phyloP scores from a whole-genome alignment of 129 eudicot species.

The Dittrichia graveolens region DNA sequence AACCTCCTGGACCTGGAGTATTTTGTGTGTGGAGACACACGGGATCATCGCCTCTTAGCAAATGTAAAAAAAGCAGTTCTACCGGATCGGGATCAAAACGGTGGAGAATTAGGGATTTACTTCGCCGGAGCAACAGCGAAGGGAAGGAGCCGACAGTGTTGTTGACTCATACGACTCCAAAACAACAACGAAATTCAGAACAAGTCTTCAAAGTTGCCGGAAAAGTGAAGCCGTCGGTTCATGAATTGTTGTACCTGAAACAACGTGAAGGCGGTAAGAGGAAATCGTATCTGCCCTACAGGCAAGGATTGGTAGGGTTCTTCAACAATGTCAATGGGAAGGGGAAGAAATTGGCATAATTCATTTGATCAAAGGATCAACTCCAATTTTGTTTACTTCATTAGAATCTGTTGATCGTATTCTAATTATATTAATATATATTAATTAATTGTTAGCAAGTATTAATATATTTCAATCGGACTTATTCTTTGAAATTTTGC shows the following conservation, averaged over 20 bases:
- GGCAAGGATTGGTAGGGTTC: slow-evolving; percentile 65
- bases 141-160: slow-evolving; percentile 62
- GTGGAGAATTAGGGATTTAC: slow-evolving; percentile 64
- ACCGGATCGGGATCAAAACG: slow-evolving; percentile 74
- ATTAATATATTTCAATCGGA: background rate
- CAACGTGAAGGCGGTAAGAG: slow-evolving; percentile 51
- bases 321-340: slow-evolving; percentile 49
- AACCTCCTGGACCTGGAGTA: slow-evolving; percentile 44
- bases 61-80: slow-evolving; percentile 69
- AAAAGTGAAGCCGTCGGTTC: slow-evolving; percentile 41
- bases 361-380: background rate
- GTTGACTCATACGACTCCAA: slow-evolving; percentile 35
- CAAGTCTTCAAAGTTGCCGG: slow-evolving; percentile 13
- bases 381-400: slow-evolving; percentile 8
- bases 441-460: too few relatives aligned
- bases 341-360: slow-evolving; percentile 31
- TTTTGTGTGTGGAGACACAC: slow-evolving; percentile 64
- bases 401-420: background rate
- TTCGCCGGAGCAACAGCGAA: slow-evolving; percentile 72
- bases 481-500: too few relatives aligned
- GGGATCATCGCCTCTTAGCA: slow-evolving; percentile 35
- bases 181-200: slow-evolving; percentile 12
- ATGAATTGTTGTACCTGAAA: slow-evolving; percentile 43
- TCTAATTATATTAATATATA: background rate
- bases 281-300: slow-evolving; percentile 69